Base-by-base conservation (phyloP, 306 rosid species). In the Casuarina cunninghamiana region DNA sequence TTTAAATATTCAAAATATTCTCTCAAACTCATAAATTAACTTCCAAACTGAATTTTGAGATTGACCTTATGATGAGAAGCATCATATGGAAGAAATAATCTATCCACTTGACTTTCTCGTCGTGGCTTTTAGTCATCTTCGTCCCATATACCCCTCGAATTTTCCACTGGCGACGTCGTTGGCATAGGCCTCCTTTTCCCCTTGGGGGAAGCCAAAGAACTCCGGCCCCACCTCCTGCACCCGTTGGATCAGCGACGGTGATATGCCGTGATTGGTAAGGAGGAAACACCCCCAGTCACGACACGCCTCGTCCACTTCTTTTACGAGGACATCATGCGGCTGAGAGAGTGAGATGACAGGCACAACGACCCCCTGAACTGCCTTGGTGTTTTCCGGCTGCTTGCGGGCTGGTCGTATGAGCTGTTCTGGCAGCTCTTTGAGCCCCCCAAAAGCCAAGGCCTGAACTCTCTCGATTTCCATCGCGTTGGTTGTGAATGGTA, bases 81-180 rank as follows among this genome's bases (percentile, higher is more conserved):
- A 80, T 82, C n/a, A 85, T 2, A 32, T 90, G 97, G 57, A 85
- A 90, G 77, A 69, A 90, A 44, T 92, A 92, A 65, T 92, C 93
- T 1, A 92, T 53, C 94, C 93, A 92, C 76, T 90, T 94, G 8
- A 88, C 13, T 70, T 88, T 92, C 17, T 88, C 81, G 5, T 92
- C 88, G 0, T 60, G 71, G 54, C 84, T 89, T 58, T 87, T 89
- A 3, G 89, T 79, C 90, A 91, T 90, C 75, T 79, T 91, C 3
- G 94, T 88, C 11, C 94, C 97, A 43, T 91, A 26, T 26, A 87
- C 0, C 94, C 94, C 5, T 90, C 90, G 71, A 85, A 90, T 50
- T 21, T 84, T 26, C 87, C 93, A 10, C 0, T 67, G 5, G 90
- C 83, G 0, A 91, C 88, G 60, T 89, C 91, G 65, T 91, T 90